phyloP scores from a whole-genome alignment of 495 filamentous ascomycete genomes.

The Trichoderma asperelloides region DNA sequence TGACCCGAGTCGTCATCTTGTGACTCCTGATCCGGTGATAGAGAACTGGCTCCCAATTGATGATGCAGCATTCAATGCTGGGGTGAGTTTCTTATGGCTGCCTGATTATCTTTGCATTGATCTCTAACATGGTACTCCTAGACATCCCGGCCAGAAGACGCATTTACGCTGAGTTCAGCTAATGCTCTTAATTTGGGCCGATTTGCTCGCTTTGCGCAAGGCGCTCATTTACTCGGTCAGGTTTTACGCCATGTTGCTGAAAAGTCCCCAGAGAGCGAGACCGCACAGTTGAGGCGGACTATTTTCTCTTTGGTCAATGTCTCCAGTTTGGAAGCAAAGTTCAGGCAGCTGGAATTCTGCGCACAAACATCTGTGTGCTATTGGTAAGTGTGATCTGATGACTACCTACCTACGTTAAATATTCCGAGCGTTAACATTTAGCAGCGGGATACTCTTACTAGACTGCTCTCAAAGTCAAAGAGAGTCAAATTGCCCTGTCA shows the following conservation, averaged over 20 bases:
- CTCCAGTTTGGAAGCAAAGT: not conserved
- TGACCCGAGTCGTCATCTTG: not conserved
- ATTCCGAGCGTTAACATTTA: not conserved
- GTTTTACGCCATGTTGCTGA: not conserved
- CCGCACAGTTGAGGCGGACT: not conserved
- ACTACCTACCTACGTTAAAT: too few species aligned
- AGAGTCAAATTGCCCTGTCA: not conserved
- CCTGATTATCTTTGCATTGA: not conserved
- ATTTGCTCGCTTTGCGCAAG: not conserved
- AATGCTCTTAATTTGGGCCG: not conserved
- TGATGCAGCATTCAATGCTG: conserved; percentile 25
- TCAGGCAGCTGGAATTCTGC: not conserved
- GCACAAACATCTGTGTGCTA: not conserved
- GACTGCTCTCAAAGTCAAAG: not conserved
- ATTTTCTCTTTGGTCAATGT: not conserved
- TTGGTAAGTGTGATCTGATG: not conserved
- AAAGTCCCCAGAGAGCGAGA: not conserved
- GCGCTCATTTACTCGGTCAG: not conserved
- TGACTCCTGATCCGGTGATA: conserved; percentile 28
- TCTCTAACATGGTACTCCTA: not conserved
- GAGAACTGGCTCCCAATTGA: conserved; percentile 33
- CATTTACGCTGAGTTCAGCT: not conserved
- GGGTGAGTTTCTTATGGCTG: not conserved
- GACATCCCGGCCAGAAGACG: not conserved
- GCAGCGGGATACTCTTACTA: not conserved